A percentile compares a stretch with the other conserved stretches of the same genome.
These are phyloP conservation scores for Limnanthes douglasii DNA, from an alignment of 345 rosid genomes.

Conservation along the genomic window DNA sequence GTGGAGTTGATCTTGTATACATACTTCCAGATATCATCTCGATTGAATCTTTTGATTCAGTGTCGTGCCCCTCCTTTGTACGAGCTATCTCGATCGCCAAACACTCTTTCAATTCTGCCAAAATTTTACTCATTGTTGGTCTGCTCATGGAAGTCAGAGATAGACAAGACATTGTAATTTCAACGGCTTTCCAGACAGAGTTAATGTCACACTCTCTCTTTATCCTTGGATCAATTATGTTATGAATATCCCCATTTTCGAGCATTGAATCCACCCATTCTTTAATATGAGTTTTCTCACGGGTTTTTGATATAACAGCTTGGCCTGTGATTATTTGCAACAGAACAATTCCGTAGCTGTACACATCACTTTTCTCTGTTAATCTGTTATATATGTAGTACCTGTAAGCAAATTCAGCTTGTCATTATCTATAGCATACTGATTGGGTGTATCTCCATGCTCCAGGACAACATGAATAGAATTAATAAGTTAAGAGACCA, in stretches of 20 bases:
- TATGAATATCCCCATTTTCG: constrained; percentile 20
- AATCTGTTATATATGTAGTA: constrained; percentile 20
- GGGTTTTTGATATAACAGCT: constrained; percentile 17
- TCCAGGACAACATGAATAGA: no score
- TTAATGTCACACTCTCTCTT: constrained; percentile 19
- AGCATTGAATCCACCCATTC: constrained; percentile 25
- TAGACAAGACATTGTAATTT: constrained; percentile 31
- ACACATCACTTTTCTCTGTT: constrained; percentile 42
- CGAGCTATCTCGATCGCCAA: constrained; percentile 12
- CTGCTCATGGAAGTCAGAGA: constrained; percentile 12
- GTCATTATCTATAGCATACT: no score
- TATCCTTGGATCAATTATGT: constrained; percentile 31
- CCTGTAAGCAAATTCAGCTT: no score
- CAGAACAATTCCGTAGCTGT: constrained; percentile 39
- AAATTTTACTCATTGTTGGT: constrained; percentile 25
- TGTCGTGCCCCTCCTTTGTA: constrained; percentile 6
- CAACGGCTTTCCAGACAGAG: constrained; percentile 28
- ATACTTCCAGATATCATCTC: no score
- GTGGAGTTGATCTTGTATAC: no score
- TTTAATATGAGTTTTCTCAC: constrained; percentile 16
- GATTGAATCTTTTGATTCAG: constrained; percentile 12
- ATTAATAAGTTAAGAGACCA: no score
- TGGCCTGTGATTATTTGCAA: constrained; percentile 35
- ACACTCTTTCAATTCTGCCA: constrained; percentile 23
- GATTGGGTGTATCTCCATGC: no score